phyloP scores from a whole-genome alignment of 225 moss, liverwort and hornwort species.

The Anthoceros angustus region DNA sequence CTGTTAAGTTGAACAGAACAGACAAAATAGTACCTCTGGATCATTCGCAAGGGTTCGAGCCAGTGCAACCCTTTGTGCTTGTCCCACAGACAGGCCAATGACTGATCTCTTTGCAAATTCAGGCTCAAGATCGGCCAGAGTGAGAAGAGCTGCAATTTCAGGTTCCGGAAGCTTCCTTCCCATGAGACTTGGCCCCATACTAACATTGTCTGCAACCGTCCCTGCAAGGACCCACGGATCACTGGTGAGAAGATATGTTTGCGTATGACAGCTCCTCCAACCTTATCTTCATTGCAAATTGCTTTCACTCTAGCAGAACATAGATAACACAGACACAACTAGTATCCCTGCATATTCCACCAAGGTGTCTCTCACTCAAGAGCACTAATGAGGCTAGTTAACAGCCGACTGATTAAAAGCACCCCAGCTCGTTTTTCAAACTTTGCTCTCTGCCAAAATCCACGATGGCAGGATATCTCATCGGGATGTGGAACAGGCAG shows the following conservation, averaged over 20 bases:
- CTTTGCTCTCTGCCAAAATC: no score
- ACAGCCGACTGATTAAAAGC: no score
- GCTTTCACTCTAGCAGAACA: no score
- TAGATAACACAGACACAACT: no score
- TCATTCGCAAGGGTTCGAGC: conserved; percentile 59
- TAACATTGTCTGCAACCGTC: conserved; percentile 50
- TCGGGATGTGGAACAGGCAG: neutral
- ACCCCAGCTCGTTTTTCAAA: no score
- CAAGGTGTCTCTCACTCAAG: no score
- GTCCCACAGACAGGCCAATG: conserved; percentile 52
- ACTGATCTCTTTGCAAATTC: conserved; percentile 32
- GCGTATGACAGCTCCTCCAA: neutral
- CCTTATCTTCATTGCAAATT: neutral
- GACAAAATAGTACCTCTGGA: conserved; percentile 25
- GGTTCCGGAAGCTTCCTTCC: conserved; percentile 34
- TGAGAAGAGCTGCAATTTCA: conserved; percentile 31
- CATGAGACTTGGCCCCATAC: conserved; percentile 47
- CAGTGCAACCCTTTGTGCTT: conserved; percentile 65
- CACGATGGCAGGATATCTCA: no score
- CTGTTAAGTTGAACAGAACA: no score
- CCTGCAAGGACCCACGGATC: conserved; percentile 14
- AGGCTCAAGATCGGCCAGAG: conserved; percentile 37
- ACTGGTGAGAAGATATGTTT: neutral
- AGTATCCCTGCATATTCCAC: no score
- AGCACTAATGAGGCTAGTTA: no score